Evolutionary conservation across 2,329 filamentous ascomycete genomes (phyloP).

Genomic region (Lomentospora prolificans): DNA sequence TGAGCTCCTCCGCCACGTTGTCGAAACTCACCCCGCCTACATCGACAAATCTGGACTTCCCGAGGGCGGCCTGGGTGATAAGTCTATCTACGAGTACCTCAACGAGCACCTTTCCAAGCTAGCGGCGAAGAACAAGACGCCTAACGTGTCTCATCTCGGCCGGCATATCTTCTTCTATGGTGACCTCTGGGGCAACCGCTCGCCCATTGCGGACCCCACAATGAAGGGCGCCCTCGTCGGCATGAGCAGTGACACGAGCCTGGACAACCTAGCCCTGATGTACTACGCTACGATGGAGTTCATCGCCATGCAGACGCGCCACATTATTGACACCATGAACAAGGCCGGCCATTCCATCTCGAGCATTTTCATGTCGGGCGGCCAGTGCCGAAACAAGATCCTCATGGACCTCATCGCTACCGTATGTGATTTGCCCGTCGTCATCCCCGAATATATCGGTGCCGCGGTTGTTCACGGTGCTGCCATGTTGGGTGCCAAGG

Average conservation of each 20-base stretch:
- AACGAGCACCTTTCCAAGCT: constrained; percentile 79
- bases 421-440: constrained; percentile 80
- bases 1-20: constrained; percentile 84
- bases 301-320: constrained; percentile 90
- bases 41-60: constrained; percentile 62
- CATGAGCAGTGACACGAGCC: constrained; percentile 73
- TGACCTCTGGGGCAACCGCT: constrained; percentile 93
- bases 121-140: constrained; percentile 57
- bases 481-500: constrained; percentile 95
- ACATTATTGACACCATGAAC: constrained; percentile 95
- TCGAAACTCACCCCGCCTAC: constrained; percentile 90
- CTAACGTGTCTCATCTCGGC: constrained; percentile 72
- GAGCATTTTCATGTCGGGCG: constrained; percentile 98
- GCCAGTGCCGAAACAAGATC: constrained; percentile 90
- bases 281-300: constrained; percentile 98
- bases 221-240: constrained; percentile 91
- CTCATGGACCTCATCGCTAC: constrained; percentile 88
- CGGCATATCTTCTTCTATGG: constrained; percentile 99
- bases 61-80: constrained; percentile 64
- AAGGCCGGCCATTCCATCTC: constrained; percentile 73
- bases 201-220: constrained; percentile 80
- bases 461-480: constrained; percentile 96
- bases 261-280: constrained; percentile 78
- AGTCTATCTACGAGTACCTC: constrained; percentile 90
- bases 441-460: constrained; percentile 89